Percentiles rank a stretch among this genome's conserved stretches.
Evolutionary conservation across 495 filamentous ascomycete genomes (phyloP).

Genomic region (Recurvomyces mirabilis): DNA sequence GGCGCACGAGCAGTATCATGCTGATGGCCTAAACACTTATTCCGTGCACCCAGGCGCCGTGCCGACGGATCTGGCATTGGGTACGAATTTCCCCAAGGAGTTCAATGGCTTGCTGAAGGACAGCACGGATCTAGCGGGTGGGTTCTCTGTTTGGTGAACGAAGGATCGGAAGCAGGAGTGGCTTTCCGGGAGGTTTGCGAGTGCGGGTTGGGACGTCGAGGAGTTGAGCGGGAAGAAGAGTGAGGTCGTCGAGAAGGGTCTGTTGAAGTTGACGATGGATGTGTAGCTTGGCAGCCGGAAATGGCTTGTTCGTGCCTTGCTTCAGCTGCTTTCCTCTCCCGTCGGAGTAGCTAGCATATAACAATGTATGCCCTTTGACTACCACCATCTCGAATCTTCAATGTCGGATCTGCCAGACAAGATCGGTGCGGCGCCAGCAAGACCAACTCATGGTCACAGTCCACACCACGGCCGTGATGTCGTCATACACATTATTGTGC

Average conservation of each 20-base stretch:
- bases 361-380: too few relatives aligned
- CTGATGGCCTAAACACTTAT: slow-evolving; percentile 13
- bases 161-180: slow-evolving; percentile 6
- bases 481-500: too few relatives aligned
- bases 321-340: too few relatives aligned
- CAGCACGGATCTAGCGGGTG: slow-evolving; percentile 21
- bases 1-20: slow-evolving; percentile 19
- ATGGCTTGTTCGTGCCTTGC: too few relatives aligned
- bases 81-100: slow-evolving; percentile 19
- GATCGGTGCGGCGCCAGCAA: too few relatives aligned
- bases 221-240: slow-evolving; percentile 23
- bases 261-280: slow-evolving; percentile 19
- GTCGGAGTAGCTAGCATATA: too few relatives aligned
- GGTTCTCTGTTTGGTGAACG: slow-evolving; percentile 19
- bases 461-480: too few relatives aligned
- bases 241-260: slow-evolving; percentile 23
- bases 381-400: too few relatives aligned
- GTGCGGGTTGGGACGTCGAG: slow-evolving; percentile 24
- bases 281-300: too few relatives aligned
- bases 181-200: slow-evolving; percentile 39
- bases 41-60: slow-evolving; percentile 25
- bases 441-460: too few relatives aligned
- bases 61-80: slow-evolving; percentile 20
- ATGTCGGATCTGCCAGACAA: too few relatives aligned
- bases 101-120: slow-evolving; percentile 21